A percentile compares a stretch with the other conserved stretches of the same genome.
phyloP scores from a whole-genome alignment of 257 asterid species.

The Gentiana dahurica region DNA sequence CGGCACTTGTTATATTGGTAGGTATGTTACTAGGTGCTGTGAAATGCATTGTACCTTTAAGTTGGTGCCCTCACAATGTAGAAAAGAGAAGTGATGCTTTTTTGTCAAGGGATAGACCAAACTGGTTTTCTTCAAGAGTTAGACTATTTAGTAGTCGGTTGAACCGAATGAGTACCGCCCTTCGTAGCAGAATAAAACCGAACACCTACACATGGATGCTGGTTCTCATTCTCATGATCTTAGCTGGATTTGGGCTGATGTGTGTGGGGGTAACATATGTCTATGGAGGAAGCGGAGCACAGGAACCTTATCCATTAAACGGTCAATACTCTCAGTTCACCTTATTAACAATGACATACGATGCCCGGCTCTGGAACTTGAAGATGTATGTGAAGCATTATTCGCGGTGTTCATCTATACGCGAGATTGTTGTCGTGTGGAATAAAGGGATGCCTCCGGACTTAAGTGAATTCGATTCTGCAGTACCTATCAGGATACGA shows the following conservation, averaged over 20 bases:
- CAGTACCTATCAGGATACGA: constrained; percentile 78
- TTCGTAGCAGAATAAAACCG: constrained; percentile 52
- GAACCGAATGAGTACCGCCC: constrained; percentile 42
- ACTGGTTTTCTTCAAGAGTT: constrained; percentile 42
- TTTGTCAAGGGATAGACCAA: constrained; percentile 49
- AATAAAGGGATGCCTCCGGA: constrained; percentile 77
- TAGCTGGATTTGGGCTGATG: constrained; percentile 25
- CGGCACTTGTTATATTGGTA: constrained; percentile 35
- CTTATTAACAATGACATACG: constrained; percentile 78
- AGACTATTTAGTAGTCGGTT: constrained; percentile 65
- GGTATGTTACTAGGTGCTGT: constrained; percentile 80
- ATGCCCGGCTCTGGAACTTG: constrained; percentile 93
- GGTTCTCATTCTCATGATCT: constrained; percentile 29
- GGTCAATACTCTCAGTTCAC: constrained; percentile 89
- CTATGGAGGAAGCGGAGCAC: constrained; percentile 80
- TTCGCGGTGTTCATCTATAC: constrained; percentile 90
- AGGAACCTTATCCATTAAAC: constrained; percentile 59
- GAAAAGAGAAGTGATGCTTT: constrained; percentile 79
- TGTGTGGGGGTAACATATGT: constrained; percentile 53
- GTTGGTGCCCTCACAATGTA: constrained; percentile 79
- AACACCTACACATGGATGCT: constrained; percentile 36
- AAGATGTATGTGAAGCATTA: constrained; percentile 78
- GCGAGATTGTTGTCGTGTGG: constrained; percentile 95
- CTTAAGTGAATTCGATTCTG: constrained; percentile 55
- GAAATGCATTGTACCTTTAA: constrained; percentile 57